phyloP scores from a whole-genome alignment of 2,329 filamentous ascomycete species.

The Capronia coronata region DNA sequence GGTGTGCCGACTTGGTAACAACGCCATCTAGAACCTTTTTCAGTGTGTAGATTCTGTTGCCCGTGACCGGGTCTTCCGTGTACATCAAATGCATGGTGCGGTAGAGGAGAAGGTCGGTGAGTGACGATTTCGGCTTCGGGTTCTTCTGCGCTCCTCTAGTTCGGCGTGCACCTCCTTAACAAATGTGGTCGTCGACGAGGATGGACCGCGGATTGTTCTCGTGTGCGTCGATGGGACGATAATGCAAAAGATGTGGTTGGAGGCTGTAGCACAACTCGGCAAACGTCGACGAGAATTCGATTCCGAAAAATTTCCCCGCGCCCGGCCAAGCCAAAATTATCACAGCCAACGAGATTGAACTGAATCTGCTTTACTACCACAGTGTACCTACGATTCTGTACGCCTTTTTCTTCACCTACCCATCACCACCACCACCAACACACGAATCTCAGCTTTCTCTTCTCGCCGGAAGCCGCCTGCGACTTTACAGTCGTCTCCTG shows the following conservation, averaged over 20 bases:
- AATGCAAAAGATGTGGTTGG: slow-evolving; percentile 21
- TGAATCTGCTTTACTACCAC: not conserved
- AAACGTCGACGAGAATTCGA: slow-evolving; percentile 6
- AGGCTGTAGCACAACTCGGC: slow-evolving; percentile 14
- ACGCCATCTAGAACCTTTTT: slow-evolving; percentile 61
- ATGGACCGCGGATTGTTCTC: slow-evolving; percentile 1
- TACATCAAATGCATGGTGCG: slow-evolving; percentile 68
- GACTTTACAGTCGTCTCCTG: not conserved
- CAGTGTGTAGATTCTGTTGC: slow-evolving; percentile 90
- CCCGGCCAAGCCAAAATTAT: not conserved
- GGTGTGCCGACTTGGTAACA: slow-evolving; percentile 93
- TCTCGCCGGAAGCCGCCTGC: not conserved
- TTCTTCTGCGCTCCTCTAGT: not conserved
- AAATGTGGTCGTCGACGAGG: not conserved
- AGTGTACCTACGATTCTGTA: not conserved
- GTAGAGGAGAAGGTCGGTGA: not conserved
- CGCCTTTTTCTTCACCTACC: not conserved
- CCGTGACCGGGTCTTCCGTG: slow-evolving; percentile 64
- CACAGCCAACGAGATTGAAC: slow-evolving; percentile 2
- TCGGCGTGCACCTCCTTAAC: not conserved
- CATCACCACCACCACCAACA: not conserved
- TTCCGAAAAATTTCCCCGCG: slow-evolving; percentile 11
- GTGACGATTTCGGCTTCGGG: not conserved
- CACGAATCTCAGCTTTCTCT: not conserved
- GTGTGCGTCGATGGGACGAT: not conserved